phyloP scores from a whole-genome alignment of 2,329 filamentous ascomycete genomes.

The Fusarium heterosporum region DNA sequence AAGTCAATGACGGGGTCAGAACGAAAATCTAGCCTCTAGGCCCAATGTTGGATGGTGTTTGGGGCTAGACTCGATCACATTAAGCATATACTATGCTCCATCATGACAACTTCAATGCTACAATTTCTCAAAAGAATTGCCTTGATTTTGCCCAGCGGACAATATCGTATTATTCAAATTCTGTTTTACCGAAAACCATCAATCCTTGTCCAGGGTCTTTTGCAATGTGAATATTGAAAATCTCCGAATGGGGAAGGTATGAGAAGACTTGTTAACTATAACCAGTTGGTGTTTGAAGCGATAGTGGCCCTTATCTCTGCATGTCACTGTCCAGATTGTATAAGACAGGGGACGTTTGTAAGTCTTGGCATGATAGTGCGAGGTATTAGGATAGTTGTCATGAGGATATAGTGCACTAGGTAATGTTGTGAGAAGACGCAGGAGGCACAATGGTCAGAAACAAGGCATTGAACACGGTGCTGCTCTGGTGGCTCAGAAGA shows the following conservation, averaged over 20 bases:
- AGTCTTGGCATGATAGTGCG: conserved; percentile 15
- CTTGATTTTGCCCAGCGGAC: not conserved
- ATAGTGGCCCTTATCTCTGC: conserved; percentile 9
- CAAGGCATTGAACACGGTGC: not conserved
- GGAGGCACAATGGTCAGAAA: not conserved
- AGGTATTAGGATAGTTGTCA: not conserved
- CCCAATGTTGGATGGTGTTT: not conserved
- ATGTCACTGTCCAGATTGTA: conserved; percentile 15
- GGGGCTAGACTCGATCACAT: not conserved
- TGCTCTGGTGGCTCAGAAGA: not conserved
- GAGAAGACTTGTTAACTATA: conserved; percentile 3
- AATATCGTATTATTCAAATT: not conserved
- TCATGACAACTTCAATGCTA: not conserved
- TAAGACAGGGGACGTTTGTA: not conserved
- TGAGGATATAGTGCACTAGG: not conserved
- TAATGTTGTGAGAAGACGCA: not conserved
- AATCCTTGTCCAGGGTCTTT: conserved; percentile 1
- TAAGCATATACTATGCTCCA: not conserved
- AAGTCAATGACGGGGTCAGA: not conserved
- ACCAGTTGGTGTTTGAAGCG: conserved; percentile 3
- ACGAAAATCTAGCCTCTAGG: not conserved
- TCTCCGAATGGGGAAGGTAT: conserved; percentile 34
- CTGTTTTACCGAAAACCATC: not conserved
- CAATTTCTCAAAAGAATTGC: not conserved
- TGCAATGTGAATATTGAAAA: not conserved